phyloP scores from a whole-genome alignment of 352 stramenopile species.

The Phytophthora nicotianae region DNA sequence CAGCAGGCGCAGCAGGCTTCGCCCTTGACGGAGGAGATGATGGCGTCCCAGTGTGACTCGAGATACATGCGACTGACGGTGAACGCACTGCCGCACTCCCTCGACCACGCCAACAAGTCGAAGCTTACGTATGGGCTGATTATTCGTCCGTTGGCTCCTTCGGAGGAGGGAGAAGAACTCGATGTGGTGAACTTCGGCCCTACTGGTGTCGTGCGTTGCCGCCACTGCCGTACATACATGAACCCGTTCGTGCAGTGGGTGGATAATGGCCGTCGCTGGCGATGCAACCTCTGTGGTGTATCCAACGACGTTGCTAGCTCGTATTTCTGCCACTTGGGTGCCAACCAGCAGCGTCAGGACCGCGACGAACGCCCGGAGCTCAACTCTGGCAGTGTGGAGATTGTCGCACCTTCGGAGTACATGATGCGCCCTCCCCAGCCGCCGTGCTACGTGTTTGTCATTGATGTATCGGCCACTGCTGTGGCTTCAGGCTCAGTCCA shows the following conservation, averaged over 20 bases:
- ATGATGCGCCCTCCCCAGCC: conserved; percentile 90
- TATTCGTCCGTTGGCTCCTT: conserved; percentile 80
- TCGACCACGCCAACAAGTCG: conserved; percentile 84
- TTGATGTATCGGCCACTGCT: conserved; percentile 84
- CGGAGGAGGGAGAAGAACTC: conserved; percentile 67
- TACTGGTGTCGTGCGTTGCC: conserved; percentile 84
- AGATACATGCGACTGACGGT: conserved; percentile 88
- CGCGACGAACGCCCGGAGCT: conserved; percentile 89
- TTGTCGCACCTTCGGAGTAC: conserved; percentile 88
- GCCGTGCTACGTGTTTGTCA: conserved; percentile 90
- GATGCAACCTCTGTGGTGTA: conserved; percentile 90
- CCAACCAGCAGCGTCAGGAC: conserved; percentile 94
- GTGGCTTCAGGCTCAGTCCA: conserved; percentile 75
- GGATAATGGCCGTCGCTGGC: conserved; percentile 87
- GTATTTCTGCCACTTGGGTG: conserved; percentile 98
- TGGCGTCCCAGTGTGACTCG: conserved; percentile 73
- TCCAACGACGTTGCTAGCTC: conserved; percentile 92
- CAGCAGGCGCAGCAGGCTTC: conserved; percentile 61
- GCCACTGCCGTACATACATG: conserved; percentile 90
- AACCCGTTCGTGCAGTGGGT: conserved; percentile 91
- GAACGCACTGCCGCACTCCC: conserved; percentile 74
- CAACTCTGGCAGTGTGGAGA: conserved; percentile 77
- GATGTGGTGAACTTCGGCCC: conserved; percentile 90
- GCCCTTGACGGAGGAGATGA: conserved; percentile 68
- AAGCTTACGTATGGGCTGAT: conserved; percentile 87